A percentile compares a stretch with the other conserved stretches of the same genome.
Evolutionary conservation across 176 grass and related monocot genomes (phyloP).

Genomic region (Aegilops longissima): DNA sequence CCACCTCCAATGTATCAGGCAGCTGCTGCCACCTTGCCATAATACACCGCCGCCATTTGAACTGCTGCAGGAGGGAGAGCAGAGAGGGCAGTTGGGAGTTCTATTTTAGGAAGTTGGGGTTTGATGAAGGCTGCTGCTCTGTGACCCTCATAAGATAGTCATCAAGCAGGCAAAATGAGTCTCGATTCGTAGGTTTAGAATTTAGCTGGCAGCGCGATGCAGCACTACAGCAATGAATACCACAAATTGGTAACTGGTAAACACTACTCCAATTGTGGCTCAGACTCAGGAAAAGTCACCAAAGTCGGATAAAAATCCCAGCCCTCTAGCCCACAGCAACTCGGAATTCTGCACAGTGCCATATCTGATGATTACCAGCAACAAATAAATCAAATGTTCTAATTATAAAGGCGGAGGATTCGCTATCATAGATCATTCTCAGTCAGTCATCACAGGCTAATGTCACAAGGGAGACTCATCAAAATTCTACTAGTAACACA

Average conservation of each 20-base stretch:
- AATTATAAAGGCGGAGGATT: conserved; percentile 60
- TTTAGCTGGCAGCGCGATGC: background rate
- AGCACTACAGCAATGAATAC: no score
- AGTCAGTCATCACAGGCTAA: conserved; percentile 57
- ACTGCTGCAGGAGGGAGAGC: background rate
- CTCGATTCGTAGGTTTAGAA: background rate
- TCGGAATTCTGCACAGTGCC: conserved; percentile 38
- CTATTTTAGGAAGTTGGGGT: no score
- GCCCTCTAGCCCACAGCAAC: conserved; percentile 23
- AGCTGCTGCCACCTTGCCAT: background rate
- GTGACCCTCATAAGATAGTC: background rate
- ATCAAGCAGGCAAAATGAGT: background rate
- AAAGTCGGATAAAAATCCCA: conserved; percentile 23
- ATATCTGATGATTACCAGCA: conserved; percentile 44
- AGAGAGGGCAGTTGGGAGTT: background rate
- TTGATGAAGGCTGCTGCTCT: no score
- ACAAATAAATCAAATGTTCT: conserved; percentile 64
- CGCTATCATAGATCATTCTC: conserved; percentile 38
- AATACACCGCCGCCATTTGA: background rate
- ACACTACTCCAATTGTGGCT: no score
- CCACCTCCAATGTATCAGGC: background rate
- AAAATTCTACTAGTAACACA: conserved; percentile 58
- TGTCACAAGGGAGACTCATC: conserved; percentile 45
- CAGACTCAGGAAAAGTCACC: background rate
- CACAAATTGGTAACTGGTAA: background rate